Evolutionary conservation across 179 eudicot species (phyloP), one percentile per base, ranked within the genome.

Genomic region (Actinidia polygama): DNA sequence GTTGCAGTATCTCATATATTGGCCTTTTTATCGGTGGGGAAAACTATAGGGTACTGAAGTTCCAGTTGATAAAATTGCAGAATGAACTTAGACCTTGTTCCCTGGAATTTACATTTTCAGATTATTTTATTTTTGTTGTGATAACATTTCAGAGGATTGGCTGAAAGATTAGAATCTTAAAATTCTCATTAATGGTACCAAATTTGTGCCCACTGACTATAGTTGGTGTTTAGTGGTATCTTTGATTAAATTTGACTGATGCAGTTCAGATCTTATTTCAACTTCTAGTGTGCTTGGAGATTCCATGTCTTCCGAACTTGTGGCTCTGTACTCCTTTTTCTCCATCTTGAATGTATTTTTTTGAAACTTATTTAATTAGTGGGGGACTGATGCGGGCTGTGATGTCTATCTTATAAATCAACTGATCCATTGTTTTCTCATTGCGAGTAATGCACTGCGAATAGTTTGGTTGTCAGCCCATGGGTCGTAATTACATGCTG

Each of bases 11-110:
- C 66, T 79, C 16, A 63, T 51, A 19, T 24, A 19, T 83, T 70
- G 73, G 64, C 75, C 74, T 79, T 69, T 79, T 53, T 62, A 53
- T 76, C 47, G 77, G 79, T 55, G 26, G 82, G 71, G 78, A 78
- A 51, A 69, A 77, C 72, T 71, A n/a, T 76, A 81, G 76, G 75
- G 73, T 67, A 81, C 21, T 54, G 79, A 78, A 47, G 73, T 63
- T 46, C 14, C 14, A 40, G 51, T 62, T 62, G 72, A 63, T 9
- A 36, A 78, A 47, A 63, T 19, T 62, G 44, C 24, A 54, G 23
- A 18, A 62, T n/a, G 30, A 26, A 44, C 80, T 1, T 40, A 46
- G 69, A 44, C 49, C 19, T 79, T 79, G 47, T 57, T 66, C 24
- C 23, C 58, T 78, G 71, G 72, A 78, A 21, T 44, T 62, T 46